phyloP scores from a whole-genome alignment of 1,139 yeast genomes.

The Debaryomyces udenii region DNA sequence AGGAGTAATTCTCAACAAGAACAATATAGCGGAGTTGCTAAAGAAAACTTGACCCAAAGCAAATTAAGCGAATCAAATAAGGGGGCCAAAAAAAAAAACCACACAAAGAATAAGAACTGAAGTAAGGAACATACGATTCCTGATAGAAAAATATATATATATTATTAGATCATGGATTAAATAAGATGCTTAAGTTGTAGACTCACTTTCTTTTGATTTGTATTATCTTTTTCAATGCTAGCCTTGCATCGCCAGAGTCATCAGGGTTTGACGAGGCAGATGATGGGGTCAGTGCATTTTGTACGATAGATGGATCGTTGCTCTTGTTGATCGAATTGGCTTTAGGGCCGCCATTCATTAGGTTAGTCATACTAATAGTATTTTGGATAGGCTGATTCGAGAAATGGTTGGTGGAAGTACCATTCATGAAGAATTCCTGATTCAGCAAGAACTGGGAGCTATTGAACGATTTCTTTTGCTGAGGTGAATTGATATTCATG shows the following conservation, averaged over 20 bases:
- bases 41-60: too few relatives aligned
- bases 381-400: conserved; percentile 11
- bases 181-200: too few relatives aligned
- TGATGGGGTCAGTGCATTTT: conserved; percentile 13
- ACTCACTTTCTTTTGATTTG: conserved; percentile 33
- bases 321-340: not conserved
- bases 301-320: not conserved
- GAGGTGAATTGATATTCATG: conserved; percentile 41
- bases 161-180: too few relatives aligned
- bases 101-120: too few relatives aligned
- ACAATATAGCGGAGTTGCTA: too few relatives aligned
- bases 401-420: conserved; percentile 11
- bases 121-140: too few relatives aligned
- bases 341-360: conserved; percentile 20
- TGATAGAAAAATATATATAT: too few relatives aligned
- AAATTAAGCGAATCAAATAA: too few relatives aligned
- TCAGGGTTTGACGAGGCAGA: conserved; percentile 18
- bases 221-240: conserved; percentile 45
- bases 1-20: too few relatives aligned
- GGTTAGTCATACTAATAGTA: conserved; percentile 25
- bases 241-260: conserved; percentile 46
- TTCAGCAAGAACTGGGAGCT: conserved; percentile 29
- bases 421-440: conserved; percentile 34
- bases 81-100: too few relatives aligned
- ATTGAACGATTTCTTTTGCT: conserved; percentile 24